Percentiles rank a stretch among this genome's conserved stretches.
These are phyloP conservation scores for Ramaria rubella DNA, from an alignment of 768 basidiomycete genomes.

Conservation along the genomic window DNA sequence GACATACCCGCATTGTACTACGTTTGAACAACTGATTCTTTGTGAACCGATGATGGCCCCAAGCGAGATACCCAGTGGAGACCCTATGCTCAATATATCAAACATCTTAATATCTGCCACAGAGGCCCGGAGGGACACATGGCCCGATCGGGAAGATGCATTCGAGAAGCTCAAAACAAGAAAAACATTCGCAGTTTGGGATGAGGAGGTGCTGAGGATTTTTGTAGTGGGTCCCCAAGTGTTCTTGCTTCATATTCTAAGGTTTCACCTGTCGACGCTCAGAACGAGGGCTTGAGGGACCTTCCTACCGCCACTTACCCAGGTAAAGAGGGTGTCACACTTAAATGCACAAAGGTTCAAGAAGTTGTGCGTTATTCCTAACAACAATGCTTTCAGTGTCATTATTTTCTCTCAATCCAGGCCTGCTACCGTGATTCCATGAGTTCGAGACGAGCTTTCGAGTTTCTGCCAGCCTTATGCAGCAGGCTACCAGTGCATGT, in stretches of 20 bases:
- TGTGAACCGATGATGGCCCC: conserved; percentile 62
- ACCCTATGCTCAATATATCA: conserved; percentile 28
- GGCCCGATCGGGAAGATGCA: conserved; percentile 46
- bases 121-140: conserved; percentile 43
- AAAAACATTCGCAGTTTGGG: conserved; percentile 45
- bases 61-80: conserved; percentile 22
- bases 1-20: conserved; percentile 34
- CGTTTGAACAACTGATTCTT: conserved; percentile 48
- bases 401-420: conserved; percentile 18
- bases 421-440: conserved; percentile 38
- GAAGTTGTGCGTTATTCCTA: conserved; percentile 42
- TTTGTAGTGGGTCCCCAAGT: conserved; percentile 39
- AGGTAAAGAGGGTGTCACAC: conserved; percentile 39
- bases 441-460: conserved; percentile 29
- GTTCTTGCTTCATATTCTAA: neutral
- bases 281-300: conserved; percentile 40
- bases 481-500: conserved; percentile 36
- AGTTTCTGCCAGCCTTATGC: conserved; percentile 27
- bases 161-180: conserved; percentile 32
- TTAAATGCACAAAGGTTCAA: conserved; percentile 56
- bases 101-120: conserved; percentile 16
- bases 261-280: neutral
- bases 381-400: conserved; percentile 22
- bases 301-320: conserved; percentile 31
- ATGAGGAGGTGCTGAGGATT: conserved; percentile 41